Evolutionary conservation across 2,329 filamentous ascomycete species (phyloP).

Genomic region (Pseudocercospora musae): DNA sequence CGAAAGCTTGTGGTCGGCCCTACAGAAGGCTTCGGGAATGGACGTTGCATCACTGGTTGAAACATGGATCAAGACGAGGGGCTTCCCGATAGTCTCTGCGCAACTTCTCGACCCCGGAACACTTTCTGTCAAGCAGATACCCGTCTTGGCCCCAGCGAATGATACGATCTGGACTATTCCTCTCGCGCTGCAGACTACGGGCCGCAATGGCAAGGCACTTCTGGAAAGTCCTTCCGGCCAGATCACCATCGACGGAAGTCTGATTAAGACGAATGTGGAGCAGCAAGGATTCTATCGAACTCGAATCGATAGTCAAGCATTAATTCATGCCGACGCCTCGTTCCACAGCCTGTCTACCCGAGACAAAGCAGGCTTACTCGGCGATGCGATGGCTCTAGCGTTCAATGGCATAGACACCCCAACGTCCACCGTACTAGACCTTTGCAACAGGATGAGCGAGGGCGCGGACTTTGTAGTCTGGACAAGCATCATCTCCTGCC

Average conservation of each 20-base stretch:
- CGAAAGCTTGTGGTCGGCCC: slow-evolving; percentile 81
- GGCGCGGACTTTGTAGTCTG: neutral
- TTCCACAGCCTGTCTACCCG: neutral
- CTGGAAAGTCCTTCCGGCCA: neutral
- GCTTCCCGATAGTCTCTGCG: neutral
- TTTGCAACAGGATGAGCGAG: neutral
- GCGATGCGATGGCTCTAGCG: neutral
- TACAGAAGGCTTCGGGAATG: slow-evolving; percentile 81
- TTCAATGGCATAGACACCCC: neutral
- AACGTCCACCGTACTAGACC: neutral
- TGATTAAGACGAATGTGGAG: neutral
- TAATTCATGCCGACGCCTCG: neutral
- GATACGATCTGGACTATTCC: neutral
- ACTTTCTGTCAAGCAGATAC: neutral
- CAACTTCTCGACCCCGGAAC: neutral
- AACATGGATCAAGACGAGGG: slow-evolving; percentile 53
- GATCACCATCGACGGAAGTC: neutral
- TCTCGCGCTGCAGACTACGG: neutral
- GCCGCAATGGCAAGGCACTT: neutral
- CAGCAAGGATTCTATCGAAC: neutral
- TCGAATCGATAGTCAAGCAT: neutral
- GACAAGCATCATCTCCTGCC: neutral
- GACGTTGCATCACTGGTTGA: slow-evolving; percentile 87
- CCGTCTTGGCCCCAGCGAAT: neutral
- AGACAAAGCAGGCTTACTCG: neutral